phyloP scores from a whole-genome alignment of 1,284 basidiomycete species.

The Pseudozyma sp. region DNA sequence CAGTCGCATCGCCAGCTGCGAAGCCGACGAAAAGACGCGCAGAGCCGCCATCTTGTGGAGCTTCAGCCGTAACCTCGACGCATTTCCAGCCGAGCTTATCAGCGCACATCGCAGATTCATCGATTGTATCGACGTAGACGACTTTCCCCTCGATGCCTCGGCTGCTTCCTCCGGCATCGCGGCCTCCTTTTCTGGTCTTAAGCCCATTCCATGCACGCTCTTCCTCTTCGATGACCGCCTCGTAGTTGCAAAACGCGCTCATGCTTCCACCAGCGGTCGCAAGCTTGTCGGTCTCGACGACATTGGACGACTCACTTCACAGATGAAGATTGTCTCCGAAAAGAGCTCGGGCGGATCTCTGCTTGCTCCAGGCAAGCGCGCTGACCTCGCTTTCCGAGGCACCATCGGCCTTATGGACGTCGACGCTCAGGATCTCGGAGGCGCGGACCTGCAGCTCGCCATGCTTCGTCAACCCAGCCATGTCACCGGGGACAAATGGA shows the following conservation, averaged over 20 bases:
- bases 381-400: constrained; percentile 85
- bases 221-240: constrained; percentile 96
- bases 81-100: constrained; percentile 77
- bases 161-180: constrained; percentile 27
- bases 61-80: constrained; percentile 84
- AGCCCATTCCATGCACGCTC: constrained; percentile 81
- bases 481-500: constrained; percentile 56
- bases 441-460: constrained; percentile 82
- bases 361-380: constrained; percentile 74
- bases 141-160: constrained; percentile 69
- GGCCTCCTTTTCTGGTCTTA: constrained; percentile 27
- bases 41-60: constrained; percentile 89
- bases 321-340: constrained; percentile 65
- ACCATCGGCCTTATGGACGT: constrained; percentile 86
- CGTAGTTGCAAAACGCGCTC: constrained; percentile 87
- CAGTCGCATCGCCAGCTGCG: constrained; percentile 89
- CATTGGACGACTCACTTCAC: constrained; percentile 76
- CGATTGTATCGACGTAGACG: constrained; percentile 93
- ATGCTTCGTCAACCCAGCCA: constrained; percentile 42
- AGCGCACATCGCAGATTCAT: constrained; percentile 84
- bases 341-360: constrained; percentile 67
- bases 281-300: constrained; percentile 86
- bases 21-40: constrained; percentile 90
- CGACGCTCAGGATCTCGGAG: constrained; percentile 72
- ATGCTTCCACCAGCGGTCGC: constrained; percentile 78